Conservation (phyloP, 192 early-diverging fungal genomes). For the Podila verticillata region DNA sequence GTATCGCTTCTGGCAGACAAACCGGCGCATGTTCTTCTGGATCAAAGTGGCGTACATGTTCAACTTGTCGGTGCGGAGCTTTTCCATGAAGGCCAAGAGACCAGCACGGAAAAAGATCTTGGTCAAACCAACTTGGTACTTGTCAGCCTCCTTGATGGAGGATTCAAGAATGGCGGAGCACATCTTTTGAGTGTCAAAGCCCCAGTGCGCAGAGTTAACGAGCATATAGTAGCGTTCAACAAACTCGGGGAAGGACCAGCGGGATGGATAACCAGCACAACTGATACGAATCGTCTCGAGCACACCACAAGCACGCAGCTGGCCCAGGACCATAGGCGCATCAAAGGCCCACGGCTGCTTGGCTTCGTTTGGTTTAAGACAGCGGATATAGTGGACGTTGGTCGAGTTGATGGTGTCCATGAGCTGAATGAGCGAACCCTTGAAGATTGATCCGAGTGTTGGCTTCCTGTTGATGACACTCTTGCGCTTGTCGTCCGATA, state of each 20-base stretch:
- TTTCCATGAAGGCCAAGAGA: conserved; percentile 88
- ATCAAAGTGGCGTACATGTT: conserved; percentile 85
- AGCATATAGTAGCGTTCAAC: conserved; percentile 83
- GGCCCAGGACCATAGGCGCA: conserved; percentile 91
- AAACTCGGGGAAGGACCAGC: conserved; percentile 91
- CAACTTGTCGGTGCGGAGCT: conserved; percentile 86
- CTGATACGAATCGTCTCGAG: conserved; percentile 99
- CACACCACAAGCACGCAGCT: conserved; percentile 98
- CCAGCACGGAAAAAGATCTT: conserved; percentile 99
- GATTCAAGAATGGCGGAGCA: conserved; percentile 69
- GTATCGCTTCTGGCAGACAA: conserved; percentile 70
- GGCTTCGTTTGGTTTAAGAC: conserved; percentile 98
- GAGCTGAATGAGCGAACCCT: conserved; percentile 89
- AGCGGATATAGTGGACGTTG: conserved; percentile 97
- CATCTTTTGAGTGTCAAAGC: conserved; percentile 66
- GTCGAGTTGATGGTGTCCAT: conserved; percentile 96
- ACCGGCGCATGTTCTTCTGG: conserved; percentile 86
- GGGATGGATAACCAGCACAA: conserved; percentile 96
- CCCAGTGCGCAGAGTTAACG: conserved; percentile 63
- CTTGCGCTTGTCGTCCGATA: conserved; percentile 59
- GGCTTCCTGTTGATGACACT: conserved; percentile 77
- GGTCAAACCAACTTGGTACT: conserved; percentile 92
- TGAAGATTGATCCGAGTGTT: conserved; percentile 97
- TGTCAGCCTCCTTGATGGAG: conserved; percentile 82
- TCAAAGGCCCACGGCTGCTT: conserved; percentile 95